These are phyloP conservation scores for Globisporangium alternatum DNA, from an alignment of 352 stramenopile species.

Conservation along the genomic window DNA sequence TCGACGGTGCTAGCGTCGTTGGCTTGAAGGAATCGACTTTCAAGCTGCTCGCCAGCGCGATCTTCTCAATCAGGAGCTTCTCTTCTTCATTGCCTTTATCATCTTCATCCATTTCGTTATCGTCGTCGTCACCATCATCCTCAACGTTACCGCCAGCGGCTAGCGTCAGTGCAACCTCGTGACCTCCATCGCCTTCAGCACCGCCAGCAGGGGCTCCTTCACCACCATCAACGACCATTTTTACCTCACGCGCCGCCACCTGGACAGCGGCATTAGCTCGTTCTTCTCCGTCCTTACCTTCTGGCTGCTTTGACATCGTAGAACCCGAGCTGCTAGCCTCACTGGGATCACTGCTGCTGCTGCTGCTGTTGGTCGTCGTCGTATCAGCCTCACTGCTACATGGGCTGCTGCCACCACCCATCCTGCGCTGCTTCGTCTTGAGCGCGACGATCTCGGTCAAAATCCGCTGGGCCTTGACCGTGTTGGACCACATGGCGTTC, in stretches of 20 bases:
- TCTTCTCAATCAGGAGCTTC: background rate
- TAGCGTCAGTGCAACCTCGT: background rate
- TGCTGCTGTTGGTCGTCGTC: too few relatives aligned
- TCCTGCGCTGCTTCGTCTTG: background rate
- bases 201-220: background rate
- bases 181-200: background rate
- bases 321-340: background rate
- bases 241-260: too few relatives aligned
- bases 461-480: background rate
- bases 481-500: background rate
- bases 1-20: background rate
- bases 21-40: background rate
- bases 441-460: constrained; percentile 1
- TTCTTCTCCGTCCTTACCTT: background rate
- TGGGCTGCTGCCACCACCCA: background rate
- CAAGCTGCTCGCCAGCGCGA: background rate
- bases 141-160: background rate
- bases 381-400: background rate
- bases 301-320: background rate
- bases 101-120: background rate
- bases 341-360: background rate
- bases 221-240: too few relatives aligned
- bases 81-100: background rate
- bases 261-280: background rate
- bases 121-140: background rate